Evolutionary conservation across 1,284 basidiomycete genomes (phyloP).

Genomic region (Rhizoctonia solani): DNA sequence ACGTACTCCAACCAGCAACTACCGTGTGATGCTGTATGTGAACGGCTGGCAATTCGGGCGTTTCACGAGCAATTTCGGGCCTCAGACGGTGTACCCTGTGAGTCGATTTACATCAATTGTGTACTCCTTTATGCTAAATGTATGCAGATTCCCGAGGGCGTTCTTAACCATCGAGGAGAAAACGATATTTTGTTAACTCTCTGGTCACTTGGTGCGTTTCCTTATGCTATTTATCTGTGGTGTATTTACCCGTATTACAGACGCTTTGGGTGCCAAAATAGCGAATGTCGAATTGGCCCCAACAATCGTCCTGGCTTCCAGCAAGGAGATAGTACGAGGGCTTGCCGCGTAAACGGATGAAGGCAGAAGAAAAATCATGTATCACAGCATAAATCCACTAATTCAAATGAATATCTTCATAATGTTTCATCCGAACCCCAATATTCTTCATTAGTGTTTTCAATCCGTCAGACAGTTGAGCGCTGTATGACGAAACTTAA

Average conservation of each 20-base stretch:
- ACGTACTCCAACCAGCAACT: conserved; percentile 13
- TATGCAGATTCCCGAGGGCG: conserved; percentile 15
- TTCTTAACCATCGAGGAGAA: conserved; percentile 25
- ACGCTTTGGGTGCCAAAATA: conserved; percentile 19
- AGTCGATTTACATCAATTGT: not conserved
- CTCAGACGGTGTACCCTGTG: conserved; percentile 22
- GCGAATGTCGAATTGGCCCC: no score
- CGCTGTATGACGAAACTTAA: no score
- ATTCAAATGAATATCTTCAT: no score
- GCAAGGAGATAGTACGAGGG: conserved; percentile 7
- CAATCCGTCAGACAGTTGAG: no score
- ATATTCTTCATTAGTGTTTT: no score
- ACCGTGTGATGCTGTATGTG: conserved; percentile 28
- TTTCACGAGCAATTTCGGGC: conserved; percentile 18
- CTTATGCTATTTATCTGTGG: not conserved
- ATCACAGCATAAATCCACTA: no score
- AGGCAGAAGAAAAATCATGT: no score
- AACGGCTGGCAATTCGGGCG: conserved; percentile 29
- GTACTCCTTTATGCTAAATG: not conserved
- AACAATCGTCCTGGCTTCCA: conserved; percentile 1
- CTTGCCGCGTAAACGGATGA: conserved; percentile 10
- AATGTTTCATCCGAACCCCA: no score
- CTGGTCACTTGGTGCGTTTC: conserved; percentile 13
- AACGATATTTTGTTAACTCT: conserved; percentile 13
- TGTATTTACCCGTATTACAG: not conserved